Evolutionary conservation across 2,329 filamentous ascomycete species (phyloP), one percentile per base, ranked within the genome.

Genomic region (Colletotrichum sojae): DNA sequence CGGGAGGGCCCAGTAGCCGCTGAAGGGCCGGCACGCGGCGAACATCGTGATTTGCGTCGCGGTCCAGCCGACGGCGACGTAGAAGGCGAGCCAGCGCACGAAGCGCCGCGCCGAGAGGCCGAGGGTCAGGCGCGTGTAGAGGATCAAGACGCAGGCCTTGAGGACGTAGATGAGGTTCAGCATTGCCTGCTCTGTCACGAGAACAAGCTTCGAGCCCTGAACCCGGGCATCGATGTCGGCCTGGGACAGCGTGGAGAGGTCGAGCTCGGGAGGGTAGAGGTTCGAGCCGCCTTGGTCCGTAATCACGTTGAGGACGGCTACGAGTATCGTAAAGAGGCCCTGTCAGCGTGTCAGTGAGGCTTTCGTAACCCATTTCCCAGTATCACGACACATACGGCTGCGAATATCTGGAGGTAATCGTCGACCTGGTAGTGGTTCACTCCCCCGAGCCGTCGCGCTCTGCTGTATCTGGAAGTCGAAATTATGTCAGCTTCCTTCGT

Each of bases 1-100:
- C 5, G 84, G 84, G 49, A 86, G 76, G 10, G 79, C 81, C 84
- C 84, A 87, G 71, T 86, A 86, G 6, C 78, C 80, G 9, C 66
- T 59, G 69, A 86, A 83, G 0, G 84, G 85, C 13, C 77, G 77
- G 69, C 85, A 87, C 16, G 79, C 77, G 8, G 80, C 75, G 72
- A 86, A 86, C 74, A 85, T 83, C 25, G 83, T 76, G 18, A 84
- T 74, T 67, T 86, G 78, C 13, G 79, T 80, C 5, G 79, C 81
- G 1, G 83, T 20, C 73, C 80, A 86, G 16, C 83, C 84, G 40
- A 79, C 8, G 15, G 67, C 75, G 16, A 83, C 78, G 71, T 84
- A 87, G 9, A 77, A 49, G 20, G 78, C 75, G 2, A 85, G 77
- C 4, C 71, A 75, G 22, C 77, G 79, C 48, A 86, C 80, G 22